phyloP scores from a whole-genome alignment of 768 basidiomycete species.

The Phylloporus rhodoxanthus region DNA sequence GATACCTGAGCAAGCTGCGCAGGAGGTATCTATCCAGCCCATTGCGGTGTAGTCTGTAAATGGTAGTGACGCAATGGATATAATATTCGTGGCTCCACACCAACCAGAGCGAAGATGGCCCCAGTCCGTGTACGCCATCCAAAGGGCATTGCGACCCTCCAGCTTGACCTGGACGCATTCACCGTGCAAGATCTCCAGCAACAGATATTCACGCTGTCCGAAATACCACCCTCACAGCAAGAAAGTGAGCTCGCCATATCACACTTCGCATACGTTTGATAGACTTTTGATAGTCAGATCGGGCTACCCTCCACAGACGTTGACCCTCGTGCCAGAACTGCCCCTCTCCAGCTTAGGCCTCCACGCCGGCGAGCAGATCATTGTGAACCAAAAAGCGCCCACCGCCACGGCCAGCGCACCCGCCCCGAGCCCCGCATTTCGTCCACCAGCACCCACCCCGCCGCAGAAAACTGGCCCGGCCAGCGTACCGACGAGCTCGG shows the following conservation, averaged over 20 bases:
- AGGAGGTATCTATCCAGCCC: not conserved
- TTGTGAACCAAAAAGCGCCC: constrained; percentile 49
- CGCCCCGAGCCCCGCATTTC: constrained; percentile 7
- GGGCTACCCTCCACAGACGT: constrained; percentile 77
- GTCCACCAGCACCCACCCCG: constrained; percentile 9
- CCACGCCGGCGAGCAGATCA: constrained; percentile 76
- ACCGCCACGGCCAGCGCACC: constrained; percentile 7
- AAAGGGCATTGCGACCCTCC: constrained; percentile 72
- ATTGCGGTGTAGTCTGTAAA: constrained; percentile 15
- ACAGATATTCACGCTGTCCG: constrained; percentile 57
- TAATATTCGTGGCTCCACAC: constrained; percentile 1
- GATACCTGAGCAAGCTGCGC: constrained; percentile 1
- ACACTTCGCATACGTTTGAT: not conserved
- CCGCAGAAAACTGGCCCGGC: constrained; percentile 40
- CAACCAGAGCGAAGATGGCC: constrained; percentile 42
- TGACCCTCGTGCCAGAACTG: constrained; percentile 68
- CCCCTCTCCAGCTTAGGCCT: constrained; percentile 75
- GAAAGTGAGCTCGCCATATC: constrained; percentile 49
- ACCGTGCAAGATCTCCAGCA: constrained; percentile 75
- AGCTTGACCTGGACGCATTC: constrained; percentile 54
- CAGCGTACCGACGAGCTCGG: constrained; percentile 55
- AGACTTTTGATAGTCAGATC: constrained; percentile 52
- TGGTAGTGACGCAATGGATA: constrained; percentile 7
- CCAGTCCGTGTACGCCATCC: constrained; percentile 79
- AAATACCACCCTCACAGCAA: constrained; percentile 73